Conservation (phyloP, 1,284 basidiomycete genomes). For the Sporisorium iseilematis-ciliati region DNA sequence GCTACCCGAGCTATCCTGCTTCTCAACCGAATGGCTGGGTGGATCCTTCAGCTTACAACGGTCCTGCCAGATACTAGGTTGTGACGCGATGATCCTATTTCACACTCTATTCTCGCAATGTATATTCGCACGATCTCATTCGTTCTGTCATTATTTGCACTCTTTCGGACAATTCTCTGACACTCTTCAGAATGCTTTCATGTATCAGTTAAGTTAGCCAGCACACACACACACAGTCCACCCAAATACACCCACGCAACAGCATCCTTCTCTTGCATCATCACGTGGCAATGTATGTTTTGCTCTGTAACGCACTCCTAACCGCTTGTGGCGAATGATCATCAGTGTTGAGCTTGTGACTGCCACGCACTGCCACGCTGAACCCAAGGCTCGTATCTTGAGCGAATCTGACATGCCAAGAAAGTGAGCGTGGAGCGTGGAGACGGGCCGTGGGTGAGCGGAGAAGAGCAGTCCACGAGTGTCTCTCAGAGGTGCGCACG, state of each 20-base stretch:
- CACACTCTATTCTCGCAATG: background rate
- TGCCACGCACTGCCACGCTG: too few relatives aligned
- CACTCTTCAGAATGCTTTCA: too few relatives aligned
- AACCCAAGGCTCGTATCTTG: too few relatives aligned
- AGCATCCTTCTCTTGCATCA: conserved; percentile 7
- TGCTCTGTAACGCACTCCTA: too few relatives aligned
- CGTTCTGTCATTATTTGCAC: too few relatives aligned
- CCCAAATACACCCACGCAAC: too few relatives aligned
- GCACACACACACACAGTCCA: too few relatives aligned
- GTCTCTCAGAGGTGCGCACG: conserved; percentile 20
- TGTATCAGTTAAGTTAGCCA: too few relatives aligned
- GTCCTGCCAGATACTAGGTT: conserved; percentile 10
- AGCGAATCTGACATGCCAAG: too few relatives aligned
- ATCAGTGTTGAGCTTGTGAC: too few relatives aligned
- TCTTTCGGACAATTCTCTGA: conserved; percentile 2
- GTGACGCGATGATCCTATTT: background rate
- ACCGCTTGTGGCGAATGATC: too few relatives aligned
- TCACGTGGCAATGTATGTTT: background rate
- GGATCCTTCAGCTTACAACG: conserved; percentile 34
- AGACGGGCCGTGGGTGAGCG: conserved; percentile 5
- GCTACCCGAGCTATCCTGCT: conserved; percentile 12
- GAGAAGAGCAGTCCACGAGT: too few relatives aligned
- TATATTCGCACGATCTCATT: background rate
- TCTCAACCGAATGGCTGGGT: conserved; percentile 34
- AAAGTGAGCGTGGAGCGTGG: background rate